These are phyloP conservation scores for Pythium monospermum DNA, from an alignment of 352 stramenopile species.

Conservation along the genomic window DNA sequence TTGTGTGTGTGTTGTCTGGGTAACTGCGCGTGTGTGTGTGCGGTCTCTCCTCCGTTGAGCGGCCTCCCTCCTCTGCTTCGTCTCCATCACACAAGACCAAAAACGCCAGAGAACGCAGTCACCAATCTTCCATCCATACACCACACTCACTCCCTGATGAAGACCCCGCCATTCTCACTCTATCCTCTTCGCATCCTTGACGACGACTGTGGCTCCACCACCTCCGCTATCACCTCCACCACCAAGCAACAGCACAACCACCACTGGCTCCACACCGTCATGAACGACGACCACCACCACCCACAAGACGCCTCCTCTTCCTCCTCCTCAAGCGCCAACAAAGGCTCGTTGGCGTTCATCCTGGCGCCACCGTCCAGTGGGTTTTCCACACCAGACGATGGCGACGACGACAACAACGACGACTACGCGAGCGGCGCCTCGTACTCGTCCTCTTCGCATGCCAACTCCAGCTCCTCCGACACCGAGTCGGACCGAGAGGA, in stretches of 20 bases:
- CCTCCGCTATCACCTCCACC: neutral
- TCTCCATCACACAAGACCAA: too few species aligned
- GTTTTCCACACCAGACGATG: too few species aligned
- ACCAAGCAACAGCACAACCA: neutral
- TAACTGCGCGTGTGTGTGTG: too few species aligned
- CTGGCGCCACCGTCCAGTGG: constrained; percentile 1
- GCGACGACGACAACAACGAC: neutral
- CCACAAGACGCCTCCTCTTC: constrained; percentile 3
- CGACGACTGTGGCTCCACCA: neutral
- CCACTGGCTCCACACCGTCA: constrained; percentile 12
- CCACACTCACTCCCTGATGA: too few species aligned
- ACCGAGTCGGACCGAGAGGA: constrained; percentile 17
- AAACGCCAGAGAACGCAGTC: too few species aligned
- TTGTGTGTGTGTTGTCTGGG: too few species aligned
- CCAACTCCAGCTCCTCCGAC: constrained; percentile 3
- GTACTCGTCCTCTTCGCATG: neutral
- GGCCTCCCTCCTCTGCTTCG: too few species aligned
- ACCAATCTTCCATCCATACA: too few species aligned
- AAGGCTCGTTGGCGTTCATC: constrained; percentile 17
- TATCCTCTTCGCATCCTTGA: constrained; percentile 3
- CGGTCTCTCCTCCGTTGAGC: too few species aligned
- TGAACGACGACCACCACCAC: neutral
- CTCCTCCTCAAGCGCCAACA: constrained; percentile 3
- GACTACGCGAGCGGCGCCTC: neutral
- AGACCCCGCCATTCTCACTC: constrained; percentile 10